Base-by-base conservation (phyloP, 2,329 filamentous ascomycete species). In the Albifimbria verrucaria region DNA sequence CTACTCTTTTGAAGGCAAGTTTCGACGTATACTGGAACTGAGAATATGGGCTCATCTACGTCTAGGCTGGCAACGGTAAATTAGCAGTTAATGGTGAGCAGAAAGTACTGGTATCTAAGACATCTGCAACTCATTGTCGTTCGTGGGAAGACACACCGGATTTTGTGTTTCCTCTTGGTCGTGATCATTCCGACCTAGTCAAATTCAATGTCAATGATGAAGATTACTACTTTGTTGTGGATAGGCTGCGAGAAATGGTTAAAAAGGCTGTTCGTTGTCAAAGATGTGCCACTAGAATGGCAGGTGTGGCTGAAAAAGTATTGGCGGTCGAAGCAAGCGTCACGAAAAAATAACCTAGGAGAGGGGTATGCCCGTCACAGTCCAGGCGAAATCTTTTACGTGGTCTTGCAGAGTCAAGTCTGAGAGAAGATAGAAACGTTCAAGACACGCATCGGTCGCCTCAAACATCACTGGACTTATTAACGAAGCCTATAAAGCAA, bases 121-220 rank as follows among this genome's bases (percentile, higher is more conserved):
- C 54, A n/a, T 62, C 61, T 20, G 61, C 61, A 9, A 62, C 57
- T n/a, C 52, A 57, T 47, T 56, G 58, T 50, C 54, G 61, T 10
- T 53, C 54, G 3, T 59, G 54, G 58, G 59, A 62, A 44, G 28
- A 53, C 24, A 53, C 52, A n/a, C 28, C 52, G 15, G 49, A 59
- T 23, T 58, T 60, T 28, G 57, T 62, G 7, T 60, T 55, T 44
- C 49, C 59, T 4, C 39, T 64, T 21, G 20, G 48, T 18, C 53
- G 59, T 5, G 50, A 50, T 26, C 59, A 64, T 50, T 62, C 56
- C 11, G 55, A 60, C 3, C 54, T 64, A 50, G 60, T 64, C 52
- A 62, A 64, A 41, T 64, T 61, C 50, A 51, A 49, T 18, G 26
- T 12, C 3, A 26, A 57, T 1, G 60, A 62, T 48, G 23, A 54